These are phyloP conservation scores for Podospora pseudocomata DNA, from an alignment of 495 filamentous ascomycete species.

Conservation along the genomic window DNA sequence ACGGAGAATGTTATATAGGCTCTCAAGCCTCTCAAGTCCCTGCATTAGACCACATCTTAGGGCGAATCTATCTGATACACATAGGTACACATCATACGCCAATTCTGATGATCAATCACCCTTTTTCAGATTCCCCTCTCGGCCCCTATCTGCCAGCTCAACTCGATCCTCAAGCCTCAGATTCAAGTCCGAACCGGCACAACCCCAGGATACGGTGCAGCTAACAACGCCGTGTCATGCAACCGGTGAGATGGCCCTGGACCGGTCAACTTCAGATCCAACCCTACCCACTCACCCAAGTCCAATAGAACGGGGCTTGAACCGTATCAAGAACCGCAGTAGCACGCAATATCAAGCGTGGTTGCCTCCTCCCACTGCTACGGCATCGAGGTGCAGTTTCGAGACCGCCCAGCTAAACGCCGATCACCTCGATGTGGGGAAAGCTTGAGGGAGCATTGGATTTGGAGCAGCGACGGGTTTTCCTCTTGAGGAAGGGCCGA, in stretches of 20 bases:
- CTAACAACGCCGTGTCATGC: neutral
- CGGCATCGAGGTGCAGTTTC: neutral
- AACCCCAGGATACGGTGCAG: neutral
- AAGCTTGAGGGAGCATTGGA: neutral
- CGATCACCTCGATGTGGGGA: neutral
- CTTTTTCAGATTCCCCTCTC: neutral
- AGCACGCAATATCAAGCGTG: neutral
- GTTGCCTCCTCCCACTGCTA: neutral
- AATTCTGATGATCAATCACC: neutral
- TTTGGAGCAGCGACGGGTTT: neutral
- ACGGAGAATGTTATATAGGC: neutral
- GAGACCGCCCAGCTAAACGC: neutral
- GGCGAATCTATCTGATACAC: neutral
- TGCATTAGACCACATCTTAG: neutral
- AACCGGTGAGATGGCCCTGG: constrained; percentile 8
- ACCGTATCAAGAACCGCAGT: neutral
- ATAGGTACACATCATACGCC: neutral
- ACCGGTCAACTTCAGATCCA: neutral
- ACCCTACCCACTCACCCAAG: neutral
- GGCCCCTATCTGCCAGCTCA: neutral
- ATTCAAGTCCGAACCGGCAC: neutral
- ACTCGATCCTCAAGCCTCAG: neutral
- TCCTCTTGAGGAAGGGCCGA: neutral
- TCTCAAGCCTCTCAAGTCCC: neutral
- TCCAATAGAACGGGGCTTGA: neutral